Evolutionary conservation across 176 grass and related monocot species (phyloP).

Genomic region (Oropetium thomaeum): DNA sequence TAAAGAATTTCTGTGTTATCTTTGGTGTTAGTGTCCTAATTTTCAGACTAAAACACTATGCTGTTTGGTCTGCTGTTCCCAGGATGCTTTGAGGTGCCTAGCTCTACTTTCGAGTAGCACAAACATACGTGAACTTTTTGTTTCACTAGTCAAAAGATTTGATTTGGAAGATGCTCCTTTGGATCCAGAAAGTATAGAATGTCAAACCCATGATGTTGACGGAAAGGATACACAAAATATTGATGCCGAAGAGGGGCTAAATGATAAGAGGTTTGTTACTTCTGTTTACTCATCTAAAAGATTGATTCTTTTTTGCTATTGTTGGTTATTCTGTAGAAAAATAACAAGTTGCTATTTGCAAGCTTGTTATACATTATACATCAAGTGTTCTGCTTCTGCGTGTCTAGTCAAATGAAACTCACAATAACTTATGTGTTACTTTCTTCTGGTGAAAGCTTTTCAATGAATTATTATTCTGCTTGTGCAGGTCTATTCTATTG

Average conservation of each 20-base stretch:
- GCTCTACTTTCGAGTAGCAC: slow-evolving; percentile 54
- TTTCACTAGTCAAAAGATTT: slow-evolving; percentile 69
- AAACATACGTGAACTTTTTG: slow-evolving; percentile 62
- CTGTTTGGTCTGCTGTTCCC: slow-evolving; percentile 40
- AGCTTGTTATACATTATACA: slow-evolving; percentile 8
- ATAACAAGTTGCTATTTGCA: not conserved
- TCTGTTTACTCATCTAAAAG: slow-evolving; percentile 16
- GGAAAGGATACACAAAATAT: slow-evolving; percentile 30
- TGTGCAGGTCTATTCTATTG: slow-evolving; percentile 59
- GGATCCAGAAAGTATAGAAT: slow-evolving; percentile 49
- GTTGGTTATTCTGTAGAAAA: slow-evolving; percentile 14
- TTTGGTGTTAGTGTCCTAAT: not conserved
- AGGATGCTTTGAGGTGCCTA: slow-evolving; percentile 74
- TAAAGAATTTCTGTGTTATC: not conserved
- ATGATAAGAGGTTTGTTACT: slow-evolving; percentile 50
- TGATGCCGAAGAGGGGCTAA: slow-evolving; percentile 34
- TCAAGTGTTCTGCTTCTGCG: slow-evolving; percentile 24
- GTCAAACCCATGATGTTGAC: slow-evolving; percentile 36
- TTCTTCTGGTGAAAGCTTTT: slow-evolving; percentile 17
- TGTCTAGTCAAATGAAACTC: slow-evolving; percentile 47
- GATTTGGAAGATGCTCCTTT: slow-evolving; percentile 49
- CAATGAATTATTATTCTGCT: slow-evolving; percentile 17
- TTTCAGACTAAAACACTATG: not conserved
- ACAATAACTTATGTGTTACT: slow-evolving; percentile 21
- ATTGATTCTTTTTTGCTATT: slow-evolving; percentile 18